Conservation (phyloP, 768 basidiomycete genomes). For the Dioszegia aurantiaca region DNA sequence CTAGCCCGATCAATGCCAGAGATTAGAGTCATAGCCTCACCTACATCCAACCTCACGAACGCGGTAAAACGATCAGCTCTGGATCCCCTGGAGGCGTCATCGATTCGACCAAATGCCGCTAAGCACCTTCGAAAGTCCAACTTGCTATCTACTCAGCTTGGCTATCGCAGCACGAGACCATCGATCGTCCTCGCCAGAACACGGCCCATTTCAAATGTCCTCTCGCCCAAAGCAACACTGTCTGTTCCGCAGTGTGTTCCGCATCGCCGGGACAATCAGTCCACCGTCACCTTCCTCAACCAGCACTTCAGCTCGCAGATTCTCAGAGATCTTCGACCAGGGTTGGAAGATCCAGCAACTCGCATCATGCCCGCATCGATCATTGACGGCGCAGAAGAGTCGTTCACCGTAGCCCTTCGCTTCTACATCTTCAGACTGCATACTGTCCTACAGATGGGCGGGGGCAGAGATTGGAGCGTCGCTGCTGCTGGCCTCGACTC, state of each 20-base stretch:
- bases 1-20: too few species aligned
- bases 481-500: constrained; percentile 15
- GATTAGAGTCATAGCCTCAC: too few species aligned
- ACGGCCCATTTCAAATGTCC: neutral
- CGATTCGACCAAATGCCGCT: too few species aligned
- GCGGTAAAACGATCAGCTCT: too few species aligned
- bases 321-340: neutral
- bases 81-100: too few species aligned
- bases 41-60: too few species aligned
- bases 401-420: constrained; percentile 13
- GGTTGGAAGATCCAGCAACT: neutral
- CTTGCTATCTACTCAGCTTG: too few species aligned
- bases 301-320: neutral
- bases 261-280: neutral
- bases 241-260: neutral
- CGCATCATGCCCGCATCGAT: neutral
- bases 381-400: neutral
- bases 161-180: too few species aligned
- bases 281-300: neutral
- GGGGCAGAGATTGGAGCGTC: constrained; percentile 26
- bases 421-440: constrained; percentile 34
- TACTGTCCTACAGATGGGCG: constrained; percentile 22
- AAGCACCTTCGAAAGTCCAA: too few species aligned
- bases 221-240: neutral
- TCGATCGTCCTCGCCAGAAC: neutral